Conservation (phyloP, 106 monocot species). For the Acorus calamus region DNA sequence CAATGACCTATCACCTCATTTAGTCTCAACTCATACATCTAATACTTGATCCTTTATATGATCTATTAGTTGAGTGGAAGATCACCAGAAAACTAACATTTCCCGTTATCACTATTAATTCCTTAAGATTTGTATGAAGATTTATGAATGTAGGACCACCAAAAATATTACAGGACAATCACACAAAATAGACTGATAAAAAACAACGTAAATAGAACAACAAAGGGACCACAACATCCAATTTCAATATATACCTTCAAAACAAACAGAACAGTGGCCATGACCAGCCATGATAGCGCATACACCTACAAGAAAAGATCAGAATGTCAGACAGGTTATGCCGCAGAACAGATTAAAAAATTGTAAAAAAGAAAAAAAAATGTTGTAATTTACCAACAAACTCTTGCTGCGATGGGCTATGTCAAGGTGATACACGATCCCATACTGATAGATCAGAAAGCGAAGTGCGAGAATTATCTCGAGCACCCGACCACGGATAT, state of each 20-base stretch:
- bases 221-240: neutral
- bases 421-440: conserved; percentile 89
- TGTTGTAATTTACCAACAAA: conserved; percentile 72
- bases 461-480: conserved; percentile 80
- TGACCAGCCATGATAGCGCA: conserved; percentile 87
- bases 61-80: too few relatives aligned
- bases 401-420: conserved; percentile 70
- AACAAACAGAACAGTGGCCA: conserved; percentile 67
- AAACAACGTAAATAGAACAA: too few relatives aligned
- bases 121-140: too few relatives aligned
- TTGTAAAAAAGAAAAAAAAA: too few relatives aligned
- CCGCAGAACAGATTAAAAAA: too few relatives aligned
- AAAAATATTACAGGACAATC: too few relatives aligned
- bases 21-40: too few relatives aligned
- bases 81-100: too few relatives aligned
- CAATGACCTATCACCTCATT: too few relatives aligned
- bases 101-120: too few relatives aligned
- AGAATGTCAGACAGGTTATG: neutral
- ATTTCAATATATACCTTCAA: conserved; percentile 42
- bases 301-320: conserved; percentile 48
- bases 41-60: too few relatives aligned
- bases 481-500: conserved; percentile 42
- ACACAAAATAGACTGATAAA: neutral
- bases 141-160: too few relatives aligned
- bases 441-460: conserved; percentile 83